Conservation (phyloP, 352 stramenopile species). For the Pythium sukuiense region DNA sequence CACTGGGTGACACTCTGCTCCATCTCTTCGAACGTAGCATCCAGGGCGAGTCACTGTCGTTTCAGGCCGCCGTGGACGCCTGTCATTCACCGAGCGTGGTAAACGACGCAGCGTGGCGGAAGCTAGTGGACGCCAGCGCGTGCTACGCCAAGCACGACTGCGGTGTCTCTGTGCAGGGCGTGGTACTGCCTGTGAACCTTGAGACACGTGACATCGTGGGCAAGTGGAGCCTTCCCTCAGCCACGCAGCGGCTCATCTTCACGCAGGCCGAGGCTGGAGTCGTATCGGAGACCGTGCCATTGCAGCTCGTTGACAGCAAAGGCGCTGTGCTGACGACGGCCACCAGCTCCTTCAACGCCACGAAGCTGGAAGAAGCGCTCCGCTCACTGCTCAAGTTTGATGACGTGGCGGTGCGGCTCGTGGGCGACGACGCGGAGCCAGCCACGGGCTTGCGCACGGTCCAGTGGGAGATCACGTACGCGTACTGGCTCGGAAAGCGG, state of each 20-base stretch:
- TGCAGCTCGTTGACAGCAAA: conserved; percentile 19
- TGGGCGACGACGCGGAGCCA: conserved; percentile 4
- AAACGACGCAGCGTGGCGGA: conserved; percentile 38
- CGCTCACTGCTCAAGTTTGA: conserved; percentile 39
- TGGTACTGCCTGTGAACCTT: conserved; percentile 30
- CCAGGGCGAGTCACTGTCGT: conserved; percentile 30
- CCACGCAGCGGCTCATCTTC: conserved; percentile 41
- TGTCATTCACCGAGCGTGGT: conserved; percentile 34
- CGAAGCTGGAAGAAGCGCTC: conserved; percentile 27
- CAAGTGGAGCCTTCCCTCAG: conserved; percentile 32
- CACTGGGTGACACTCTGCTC: conserved; percentile 40
- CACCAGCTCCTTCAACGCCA: conserved; percentile 27
- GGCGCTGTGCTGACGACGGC: conserved; percentile 19
- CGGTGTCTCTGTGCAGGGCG: conserved; percentile 36
- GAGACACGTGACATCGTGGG: conserved; percentile 28
- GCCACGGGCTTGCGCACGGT: conserved; percentile 3
- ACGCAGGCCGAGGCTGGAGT: conserved; percentile 22
- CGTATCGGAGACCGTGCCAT: conserved; percentile 4
- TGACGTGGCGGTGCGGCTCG: conserved; percentile 38
- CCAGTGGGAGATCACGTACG: conserved; percentile 24
- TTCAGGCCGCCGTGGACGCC: conserved; percentile 33
- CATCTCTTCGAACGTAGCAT: conserved; percentile 33
- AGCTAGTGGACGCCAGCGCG: conserved; percentile 52
- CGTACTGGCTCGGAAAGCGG: conserved; percentile 20
- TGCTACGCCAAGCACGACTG: conserved; percentile 49